Base-by-base conservation (phyloP, 1,284 basidiomycete species). In the Stereum hirsutum region DNA sequence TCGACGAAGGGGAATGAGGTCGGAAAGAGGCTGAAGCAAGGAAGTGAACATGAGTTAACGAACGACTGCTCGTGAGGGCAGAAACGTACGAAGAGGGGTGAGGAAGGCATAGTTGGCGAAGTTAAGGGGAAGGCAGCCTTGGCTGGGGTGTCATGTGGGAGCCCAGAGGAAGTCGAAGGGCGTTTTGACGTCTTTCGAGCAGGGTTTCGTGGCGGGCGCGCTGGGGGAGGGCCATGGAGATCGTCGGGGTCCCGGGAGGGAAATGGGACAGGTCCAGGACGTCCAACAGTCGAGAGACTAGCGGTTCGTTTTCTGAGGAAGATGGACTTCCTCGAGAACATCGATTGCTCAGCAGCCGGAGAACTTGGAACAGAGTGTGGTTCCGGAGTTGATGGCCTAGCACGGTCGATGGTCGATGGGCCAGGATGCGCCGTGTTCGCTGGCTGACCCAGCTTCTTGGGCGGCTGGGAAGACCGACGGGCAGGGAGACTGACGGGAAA, bases 81-180 rank as follows among this genome's bases (percentile, higher is more conserved):
- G 15, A 20, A n/a, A 37, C 50, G 27, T 35, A 51, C 50, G 23
- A 46, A 35, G 28, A 48, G 25, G 5, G 48, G 37, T 24, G 46
- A 30, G 14, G 14, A 21, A 19, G 39, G 34, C 6, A 33, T 23
- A 21, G 47, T 39, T 11, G 48, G 42, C 5, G 48, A 44, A 5
- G 46, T 43, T 23, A 39, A 17, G 19, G 34, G 15, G 38, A 42
- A 41, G 14, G 49, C 35, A 6, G 41, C 42, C 3, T 12, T 6
- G 4, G 21, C 37, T 15, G 12, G 34, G 6, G 12, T 35, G 30
- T 17, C 36, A 21, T 6, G 46, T 32, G 10, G 12, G 8, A 15
- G 5, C 15, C 46, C 43, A 15, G 50, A 51, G 8, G 50, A 47
- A 21, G 43, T 46, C 8, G 37, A n/a, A 5, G 28, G 40, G 10